phyloP scores from a whole-genome alignment of 805 yeast genomes.

The Komagataella ulmi region DNA sequence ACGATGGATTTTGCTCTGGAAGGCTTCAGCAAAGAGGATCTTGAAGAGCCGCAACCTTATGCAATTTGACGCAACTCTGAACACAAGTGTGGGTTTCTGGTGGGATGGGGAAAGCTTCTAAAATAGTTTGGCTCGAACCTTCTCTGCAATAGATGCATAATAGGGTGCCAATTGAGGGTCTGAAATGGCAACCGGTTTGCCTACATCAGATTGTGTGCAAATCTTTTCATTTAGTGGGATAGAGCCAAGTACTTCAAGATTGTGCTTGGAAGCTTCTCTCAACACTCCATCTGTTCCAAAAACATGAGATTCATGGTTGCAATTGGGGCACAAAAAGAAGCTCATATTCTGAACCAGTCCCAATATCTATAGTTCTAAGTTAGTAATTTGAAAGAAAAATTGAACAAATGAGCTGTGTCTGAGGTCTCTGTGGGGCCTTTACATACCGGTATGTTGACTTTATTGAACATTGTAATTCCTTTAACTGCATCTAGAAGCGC shows the following conservation, averaged over 20 bases:
- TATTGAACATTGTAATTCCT: conserved; percentile 68
- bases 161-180: neutral
- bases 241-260: conserved; percentile 43
- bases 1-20: neutral
- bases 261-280: conserved; percentile 28
- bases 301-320: conserved; percentile 58
- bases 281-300: conserved; percentile 60
- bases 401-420: neutral
- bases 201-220: conserved; percentile 47
- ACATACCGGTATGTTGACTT: conserved; percentile 45
- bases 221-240: conserved; percentile 55
- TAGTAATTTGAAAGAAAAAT: neutral
- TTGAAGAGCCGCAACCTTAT: neutral
- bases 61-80: neutral
- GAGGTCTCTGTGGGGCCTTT: neutral
- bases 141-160: neutral
- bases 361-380: conserved; percentile 20
- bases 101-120: neutral
- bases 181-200: conserved; percentile 43
- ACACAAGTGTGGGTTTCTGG: neutral
- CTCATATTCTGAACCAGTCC: conserved; percentile 84
- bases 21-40: neutral
- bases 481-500: conserved; percentile 71
- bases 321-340: conserved; percentile 60
- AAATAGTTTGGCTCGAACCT: neutral